Evolutionary conservation across 2,329 filamentous ascomycete genomes (phyloP).

Genomic region (Fusarium buxicola): DNA sequence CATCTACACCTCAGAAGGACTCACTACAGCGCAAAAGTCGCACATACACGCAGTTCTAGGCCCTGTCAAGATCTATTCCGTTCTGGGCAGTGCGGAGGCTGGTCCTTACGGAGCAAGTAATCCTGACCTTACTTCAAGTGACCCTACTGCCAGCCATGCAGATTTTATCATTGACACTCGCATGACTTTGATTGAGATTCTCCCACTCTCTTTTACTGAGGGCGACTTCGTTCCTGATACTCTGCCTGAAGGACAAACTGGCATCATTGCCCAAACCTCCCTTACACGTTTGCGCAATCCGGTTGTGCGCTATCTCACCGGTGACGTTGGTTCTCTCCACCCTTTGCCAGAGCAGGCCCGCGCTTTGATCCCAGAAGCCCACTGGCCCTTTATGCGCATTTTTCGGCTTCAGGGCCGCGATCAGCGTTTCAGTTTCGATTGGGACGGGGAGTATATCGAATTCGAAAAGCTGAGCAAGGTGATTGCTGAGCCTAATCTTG

Average conservation of each 20-base stretch:
- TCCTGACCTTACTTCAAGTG: constrained; percentile 44
- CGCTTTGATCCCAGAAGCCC: constrained; percentile 28
- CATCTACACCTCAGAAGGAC: constrained; percentile 58
- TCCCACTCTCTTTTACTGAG: constrained; percentile 41
- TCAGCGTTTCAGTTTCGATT: constrained; percentile 56
- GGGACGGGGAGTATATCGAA: constrained; percentile 54
- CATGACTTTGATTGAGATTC: constrained; percentile 52
- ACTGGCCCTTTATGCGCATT: constrained; percentile 47
- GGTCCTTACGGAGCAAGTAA: constrained; percentile 54
- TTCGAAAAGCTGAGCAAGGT: constrained; percentile 47
- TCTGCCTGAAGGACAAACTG: constrained; percentile 49
- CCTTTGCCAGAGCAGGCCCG: constrained; percentile 42
- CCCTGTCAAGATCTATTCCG: constrained; percentile 52
- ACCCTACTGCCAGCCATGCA: constrained; percentile 9
- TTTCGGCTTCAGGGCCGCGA: constrained; percentile 57
- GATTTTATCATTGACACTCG: constrained; percentile 56
- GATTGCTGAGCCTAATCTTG: constrained; percentile 41
- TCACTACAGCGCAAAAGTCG: constrained; percentile 49
- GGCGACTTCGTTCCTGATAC: not conserved
- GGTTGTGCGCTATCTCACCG: constrained; percentile 57
- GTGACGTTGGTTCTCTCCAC: constrained; percentile 57
- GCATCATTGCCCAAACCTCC: constrained; percentile 56
- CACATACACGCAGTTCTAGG: constrained; percentile 49
- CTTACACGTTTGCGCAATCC: constrained; percentile 57
- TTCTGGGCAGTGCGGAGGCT: constrained; percentile 57